Conservation (phyloP, 2,329 filamentous ascomycete species). For the Pseudocercospora pini-densiflorae region DNA sequence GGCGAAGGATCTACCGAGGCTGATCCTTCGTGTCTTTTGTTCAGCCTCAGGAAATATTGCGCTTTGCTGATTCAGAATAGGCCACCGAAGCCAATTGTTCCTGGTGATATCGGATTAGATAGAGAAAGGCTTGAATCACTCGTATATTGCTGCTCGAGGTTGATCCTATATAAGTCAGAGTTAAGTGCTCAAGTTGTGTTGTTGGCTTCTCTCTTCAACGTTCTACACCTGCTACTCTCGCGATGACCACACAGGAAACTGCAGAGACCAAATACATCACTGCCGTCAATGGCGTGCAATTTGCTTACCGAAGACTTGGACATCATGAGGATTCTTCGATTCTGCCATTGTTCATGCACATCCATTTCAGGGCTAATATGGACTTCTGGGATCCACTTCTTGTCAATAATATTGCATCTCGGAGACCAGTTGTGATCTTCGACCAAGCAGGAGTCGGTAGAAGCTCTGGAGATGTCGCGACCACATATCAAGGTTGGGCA, state of each 20-base stretch:
- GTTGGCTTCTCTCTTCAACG: too few relatives aligned
- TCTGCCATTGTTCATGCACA: constrained; percentile 17
- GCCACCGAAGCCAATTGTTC: neutral
- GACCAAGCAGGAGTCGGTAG: constrained; percentile 57
- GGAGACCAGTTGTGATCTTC: constrained; percentile 51
- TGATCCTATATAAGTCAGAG: too few relatives aligned
- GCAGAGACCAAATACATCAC: constrained; percentile 10
- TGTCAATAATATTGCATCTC: constrained; percentile 50
- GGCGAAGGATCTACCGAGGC: neutral
- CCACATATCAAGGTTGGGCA: constrained; percentile 46
- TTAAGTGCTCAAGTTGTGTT: too few relatives aligned
- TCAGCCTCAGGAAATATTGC: neutral
- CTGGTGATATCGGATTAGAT: too few relatives aligned
- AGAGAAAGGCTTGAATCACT: too few relatives aligned
- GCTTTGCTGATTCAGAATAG: neutral
- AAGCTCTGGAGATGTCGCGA: constrained; percentile 49
- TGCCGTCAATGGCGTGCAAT: constrained; percentile 9
- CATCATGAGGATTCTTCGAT: neutral
- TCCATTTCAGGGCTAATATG: constrained; percentile 21
- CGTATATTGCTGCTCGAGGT: too few relatives aligned
- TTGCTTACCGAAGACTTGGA: constrained; percentile 16
- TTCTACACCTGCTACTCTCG: too few relatives aligned
- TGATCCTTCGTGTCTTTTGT: neutral
- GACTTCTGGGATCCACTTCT: constrained; percentile 33
- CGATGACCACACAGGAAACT: too few relatives aligned